A percentile compares a stretch with the other conserved stretches of the same genome.
phyloP scores from a whole-genome alignment of 495 filamentous ascomycete species.

The Podospora fimiseda region DNA sequence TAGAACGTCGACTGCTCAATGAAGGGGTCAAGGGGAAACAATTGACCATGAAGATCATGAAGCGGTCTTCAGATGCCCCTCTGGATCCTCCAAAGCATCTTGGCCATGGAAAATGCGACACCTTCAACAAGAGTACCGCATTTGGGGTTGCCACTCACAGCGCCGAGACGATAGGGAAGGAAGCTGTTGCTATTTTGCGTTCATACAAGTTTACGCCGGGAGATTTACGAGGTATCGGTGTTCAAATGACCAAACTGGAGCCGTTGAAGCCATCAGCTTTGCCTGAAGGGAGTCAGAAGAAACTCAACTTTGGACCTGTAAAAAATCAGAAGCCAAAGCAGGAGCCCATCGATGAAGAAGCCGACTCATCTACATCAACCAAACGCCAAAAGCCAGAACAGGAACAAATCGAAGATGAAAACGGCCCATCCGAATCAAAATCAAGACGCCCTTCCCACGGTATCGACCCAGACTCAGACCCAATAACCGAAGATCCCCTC shows the following conservation, averaged over 20 bases:
- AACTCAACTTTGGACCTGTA: conserved; percentile 17
- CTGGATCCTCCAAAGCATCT: conserved; percentile 91
- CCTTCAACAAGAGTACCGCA: conserved; percentile 74
- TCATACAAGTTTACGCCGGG: conserved; percentile 81
- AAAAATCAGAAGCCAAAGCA: conserved; percentile 22
- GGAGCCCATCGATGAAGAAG: too few species aligned
- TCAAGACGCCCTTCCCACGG: background rate
- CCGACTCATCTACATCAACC: too few species aligned
- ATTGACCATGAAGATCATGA: conserved; percentile 89
- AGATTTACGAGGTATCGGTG: conserved; percentile 80
- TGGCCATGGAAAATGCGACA: conserved; percentile 92
- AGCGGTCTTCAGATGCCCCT: conserved; percentile 76
- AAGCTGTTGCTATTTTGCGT: conserved; percentile 74
- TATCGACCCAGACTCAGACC: conserved; percentile 44
- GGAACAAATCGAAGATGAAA: conserved; percentile 20
- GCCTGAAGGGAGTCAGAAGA: conserved; percentile 41
- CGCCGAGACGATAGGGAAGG: conserved; percentile 61
- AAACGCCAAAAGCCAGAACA: background rate
- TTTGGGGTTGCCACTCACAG: conserved; percentile 79
- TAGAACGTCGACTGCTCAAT: conserved; percentile 70
- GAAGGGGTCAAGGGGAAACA: conserved; percentile 81
- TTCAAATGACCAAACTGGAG: conserved; percentile 90
- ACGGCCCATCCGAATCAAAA: conserved; percentile 11
- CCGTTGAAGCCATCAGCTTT: conserved; percentile 50
- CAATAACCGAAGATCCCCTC: conserved; percentile 38